Evolutionary conservation across 352 stramenopile species (phyloP), one percentile per base, ranked within the genome.

Genomic region (Phytophthora fragariaefolia): DNA sequence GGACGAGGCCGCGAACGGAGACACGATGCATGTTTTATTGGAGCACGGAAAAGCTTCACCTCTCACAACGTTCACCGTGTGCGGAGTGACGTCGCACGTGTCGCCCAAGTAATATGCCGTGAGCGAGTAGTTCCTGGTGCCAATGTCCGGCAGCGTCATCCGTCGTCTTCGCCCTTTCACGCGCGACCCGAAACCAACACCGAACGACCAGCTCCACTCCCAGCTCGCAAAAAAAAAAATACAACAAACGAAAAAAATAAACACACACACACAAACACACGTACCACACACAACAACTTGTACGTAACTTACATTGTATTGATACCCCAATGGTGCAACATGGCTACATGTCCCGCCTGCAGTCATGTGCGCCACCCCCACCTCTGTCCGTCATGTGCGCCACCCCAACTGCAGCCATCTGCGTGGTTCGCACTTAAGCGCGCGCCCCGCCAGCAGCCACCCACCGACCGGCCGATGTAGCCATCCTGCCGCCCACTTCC

Each of bases 391-490:
- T n/a, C n/a, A 15, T 40, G 13, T 40, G 12, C 32, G n/a, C 32
- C 9, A 40, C 32, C 13, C 8, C 13, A 42, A 38, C 12, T 47
- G 40, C 24, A 47, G 0, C 40, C 40, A 47, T 47, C 4, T 47
- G n/a, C 12, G 5, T 5, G 18, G n/a, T 15, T 47, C 54, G 54
- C 23, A 61, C 54, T 52, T 61, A 61, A n/a, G 20, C 2, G 20
- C 12, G 20, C 15, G n/a, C 36, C 15, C 36, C 53, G 23, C 38
- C 38, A 22, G 7, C 27, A 26, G 42, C 40, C 54, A 61, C 52
- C 54, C 54, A 42, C 34, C 34, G 34, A 6, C 34, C 34, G n/a
- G n/a, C n/a, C n/a, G n/a, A n/a, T n/a, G n/a, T n/a, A n/a, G n/a
- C n/a, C n/a, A n/a, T n/a, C 18, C 34, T 17, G 34, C 34, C 30